Conservation (phyloP, 352 stramenopile genomes). For the Thraustochytrium sp. region DNA sequence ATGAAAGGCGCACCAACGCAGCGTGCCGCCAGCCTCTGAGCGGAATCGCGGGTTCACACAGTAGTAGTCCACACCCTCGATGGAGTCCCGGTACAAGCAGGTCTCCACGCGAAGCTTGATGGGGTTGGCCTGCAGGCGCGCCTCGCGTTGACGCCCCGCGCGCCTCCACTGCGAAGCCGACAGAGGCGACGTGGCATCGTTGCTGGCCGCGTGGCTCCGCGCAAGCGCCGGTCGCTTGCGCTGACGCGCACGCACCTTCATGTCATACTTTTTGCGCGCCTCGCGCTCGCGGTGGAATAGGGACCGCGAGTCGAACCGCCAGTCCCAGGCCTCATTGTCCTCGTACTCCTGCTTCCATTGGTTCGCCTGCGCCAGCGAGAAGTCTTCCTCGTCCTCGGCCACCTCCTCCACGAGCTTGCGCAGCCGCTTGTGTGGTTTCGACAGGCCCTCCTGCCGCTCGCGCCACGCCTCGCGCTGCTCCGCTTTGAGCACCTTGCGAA, state of each 20-base stretch:
- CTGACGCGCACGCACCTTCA: conserved; percentile 19
- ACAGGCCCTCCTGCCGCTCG: neutral
- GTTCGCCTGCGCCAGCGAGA: conserved; percentile 26
- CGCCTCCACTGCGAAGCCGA: too few relatives aligned
- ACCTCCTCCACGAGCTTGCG: neutral
- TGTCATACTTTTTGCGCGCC: neutral
- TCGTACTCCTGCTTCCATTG: conserved; percentile 43
- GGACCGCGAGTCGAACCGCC: conserved; percentile 30
- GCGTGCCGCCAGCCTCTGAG: neutral
- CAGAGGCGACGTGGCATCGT: too few relatives aligned
- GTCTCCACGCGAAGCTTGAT: neutral
- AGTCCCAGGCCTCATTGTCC: conserved; percentile 25
- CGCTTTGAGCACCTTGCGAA: conserved; percentile 7
- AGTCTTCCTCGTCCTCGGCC: conserved; percentile 28
- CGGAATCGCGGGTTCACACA: conserved; percentile 25
- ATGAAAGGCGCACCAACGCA: conserved; percentile 39
- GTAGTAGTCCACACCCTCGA: conserved; percentile 40
- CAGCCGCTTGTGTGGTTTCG: neutral
- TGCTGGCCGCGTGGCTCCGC: too few relatives aligned
- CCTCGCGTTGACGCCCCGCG: neutral
- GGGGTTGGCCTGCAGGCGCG: neutral
- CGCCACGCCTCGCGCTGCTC: conserved; percentile 2
- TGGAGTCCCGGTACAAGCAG: neutral
- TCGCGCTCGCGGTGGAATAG: neutral
- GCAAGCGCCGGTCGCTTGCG: neutral